These are phyloP conservation scores for Aspergillus calidoustus DNA, from an alignment of 2,329 filamentous ascomycete genomes.

Conservation along the genomic window DNA sequence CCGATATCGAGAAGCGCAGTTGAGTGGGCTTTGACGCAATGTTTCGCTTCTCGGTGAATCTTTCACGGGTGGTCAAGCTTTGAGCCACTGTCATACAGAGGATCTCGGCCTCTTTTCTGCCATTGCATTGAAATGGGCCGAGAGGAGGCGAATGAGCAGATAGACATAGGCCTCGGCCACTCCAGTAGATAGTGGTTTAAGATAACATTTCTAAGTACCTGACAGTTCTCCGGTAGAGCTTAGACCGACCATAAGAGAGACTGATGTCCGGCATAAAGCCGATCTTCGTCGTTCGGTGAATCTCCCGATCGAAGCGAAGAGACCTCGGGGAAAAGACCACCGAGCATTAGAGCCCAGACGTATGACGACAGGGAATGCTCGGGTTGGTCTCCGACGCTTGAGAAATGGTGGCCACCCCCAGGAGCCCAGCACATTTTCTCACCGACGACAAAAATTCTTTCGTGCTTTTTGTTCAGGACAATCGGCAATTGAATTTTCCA, in stretches of 20 bases:
- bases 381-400: slow-evolving; percentile 3
- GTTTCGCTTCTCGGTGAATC: neutral
- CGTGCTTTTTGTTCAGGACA: neutral
- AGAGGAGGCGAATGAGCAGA: neutral
- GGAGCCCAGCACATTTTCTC: neutral
- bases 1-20: slow-evolving; percentile 14
- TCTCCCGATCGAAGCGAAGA: neutral
- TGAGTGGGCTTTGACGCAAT: neutral
- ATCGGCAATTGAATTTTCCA: slow-evolving; percentile 14
- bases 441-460: neutral
- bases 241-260: neutral
- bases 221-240: neutral
- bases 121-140: neutral
- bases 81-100: neutral
- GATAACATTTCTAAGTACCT: neutral
- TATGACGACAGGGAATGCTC: neutral
- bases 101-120: neutral
- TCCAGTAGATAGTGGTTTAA: neutral
- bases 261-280: neutral
- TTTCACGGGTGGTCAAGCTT: neutral
- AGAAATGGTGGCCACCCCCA: neutral
- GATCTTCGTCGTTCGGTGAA: slow-evolving; percentile 7
- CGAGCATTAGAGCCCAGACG: slow-evolving; percentile 2
- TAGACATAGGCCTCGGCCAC: too few species aligned
- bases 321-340: slow-evolving; percentile 10